A percentile compares a stretch with the other conserved stretches of the same genome.
Conservation (phyloP, 1,284 basidiomycete species). For the Malassezia equina region DNA sequence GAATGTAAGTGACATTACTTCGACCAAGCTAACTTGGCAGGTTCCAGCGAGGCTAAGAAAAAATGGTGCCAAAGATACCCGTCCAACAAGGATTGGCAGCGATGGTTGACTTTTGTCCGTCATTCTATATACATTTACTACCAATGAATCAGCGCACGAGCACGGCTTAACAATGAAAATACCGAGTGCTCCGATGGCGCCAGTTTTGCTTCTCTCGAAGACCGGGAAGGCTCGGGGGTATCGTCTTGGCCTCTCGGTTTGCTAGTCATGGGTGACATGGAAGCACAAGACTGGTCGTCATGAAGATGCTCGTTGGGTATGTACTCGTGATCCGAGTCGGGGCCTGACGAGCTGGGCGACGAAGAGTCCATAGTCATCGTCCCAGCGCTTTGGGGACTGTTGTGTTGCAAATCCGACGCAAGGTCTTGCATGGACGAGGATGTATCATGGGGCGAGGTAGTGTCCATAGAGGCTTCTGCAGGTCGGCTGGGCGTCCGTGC, state of each 20-base stretch:
- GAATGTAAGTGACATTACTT: background rate
- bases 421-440: background rate
- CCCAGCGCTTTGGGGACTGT: background rate
- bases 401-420: background rate
- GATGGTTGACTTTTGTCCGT: background rate
- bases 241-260: background rate
- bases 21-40: background rate
- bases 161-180: background rate
- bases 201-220: background rate
- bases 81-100: background rate
- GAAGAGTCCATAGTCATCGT: background rate
- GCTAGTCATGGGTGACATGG: background rate
- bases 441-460: background rate
- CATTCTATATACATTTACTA: background rate
- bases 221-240: background rate
- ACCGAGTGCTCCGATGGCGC: background rate
- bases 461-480: background rate
- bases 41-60: slow-evolving; percentile 10
- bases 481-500: background rate
- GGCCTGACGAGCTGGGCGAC: background rate
- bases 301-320: background rate
- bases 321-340: background rate
- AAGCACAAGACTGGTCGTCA: background rate
- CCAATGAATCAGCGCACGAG: background rate
- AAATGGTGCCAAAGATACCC: background rate